Evolutionary conservation across 345 rosid species (phyloP), one percentile per base, ranked within the genome.

Genomic region (Salix purpurea): DNA sequence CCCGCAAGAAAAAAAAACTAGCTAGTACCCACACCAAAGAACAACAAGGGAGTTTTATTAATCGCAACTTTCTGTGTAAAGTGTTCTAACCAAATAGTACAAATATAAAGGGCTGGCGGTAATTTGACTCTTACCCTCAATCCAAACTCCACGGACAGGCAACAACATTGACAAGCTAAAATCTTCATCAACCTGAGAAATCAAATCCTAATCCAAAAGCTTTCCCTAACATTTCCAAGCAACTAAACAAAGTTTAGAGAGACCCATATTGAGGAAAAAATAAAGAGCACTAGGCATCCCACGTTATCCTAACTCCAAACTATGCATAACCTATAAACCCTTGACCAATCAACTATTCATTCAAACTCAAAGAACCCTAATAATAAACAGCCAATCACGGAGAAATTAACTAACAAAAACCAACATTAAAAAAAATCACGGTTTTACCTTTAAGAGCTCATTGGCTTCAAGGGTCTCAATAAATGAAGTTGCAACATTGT

Each of bases 401-500:
- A 74, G 50, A 32, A 65, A 65, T 46, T 48, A 40, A 21, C 70
- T 46, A 19, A 65, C 15, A 46, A 46, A 46, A 46, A 13, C 15
- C 5, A 46, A 46, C 50, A 46, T 46, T 14, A 11, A 46, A 46
- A 46, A 46, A 46, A 40, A 2, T 40, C 44, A 10, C 10, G 13
- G 44, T 40, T 40, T 40, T 77, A 91, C 97, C 97, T 93, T 93
- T 42, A 93, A 83, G 58, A 93, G 90, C 83, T 93, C 97, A 74
- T 90, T 90, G 81, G 91, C 87, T 84, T 91, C 97, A 56, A 93
- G 89, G 52, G 90, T 90, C 84, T 91, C 96, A 2, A 86, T 61
- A 82, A 92, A 92, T 6, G 97, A 89, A 74, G 84, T 73, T 2
- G 83, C 87, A 6, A 92, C 90, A 37, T 86, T 84, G 23, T 85